Evolutionary conservation across 306 rosid species (phyloP).

Genomic region (Adenanthera pavonina): DNA sequence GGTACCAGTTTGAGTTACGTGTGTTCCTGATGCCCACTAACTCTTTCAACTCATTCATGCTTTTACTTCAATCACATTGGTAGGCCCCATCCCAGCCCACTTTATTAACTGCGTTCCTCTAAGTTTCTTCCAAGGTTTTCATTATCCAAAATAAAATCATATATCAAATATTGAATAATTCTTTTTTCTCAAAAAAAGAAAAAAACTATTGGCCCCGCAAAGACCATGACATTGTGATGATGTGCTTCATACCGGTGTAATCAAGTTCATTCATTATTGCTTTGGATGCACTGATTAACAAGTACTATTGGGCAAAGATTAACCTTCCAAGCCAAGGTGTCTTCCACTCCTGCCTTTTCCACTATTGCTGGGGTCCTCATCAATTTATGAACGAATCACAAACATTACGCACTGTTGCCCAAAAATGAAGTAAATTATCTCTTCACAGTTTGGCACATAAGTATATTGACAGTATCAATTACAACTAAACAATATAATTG

Average conservation of each 20-base stretch:
- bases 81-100: conserved; percentile 26
- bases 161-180: no score
- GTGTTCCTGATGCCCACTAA: not conserved
- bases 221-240: not conserved
- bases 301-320: not conserved
- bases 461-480: not conserved
- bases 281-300: not conserved
- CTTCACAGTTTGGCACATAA: not conserved
- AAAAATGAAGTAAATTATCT: not conserved
- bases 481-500: not conserved
- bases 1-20: not conserved
- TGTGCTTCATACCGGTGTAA: not conserved
- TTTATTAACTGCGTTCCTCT: not conserved
- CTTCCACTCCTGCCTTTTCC: not conserved
- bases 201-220: not conserved
- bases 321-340: not conserved
- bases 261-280: not conserved
- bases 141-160: no score
- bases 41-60: conserved; percentile 1
- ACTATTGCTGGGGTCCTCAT: not conserved
- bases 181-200: not conserved
- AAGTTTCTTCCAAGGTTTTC: not conserved
- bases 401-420: not conserved
- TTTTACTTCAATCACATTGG: not conserved
- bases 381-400: not conserved